phyloP scores from a whole-genome alignment of 176 grass and related monocot genomes.

The Phyllostachys edulis region DNA sequence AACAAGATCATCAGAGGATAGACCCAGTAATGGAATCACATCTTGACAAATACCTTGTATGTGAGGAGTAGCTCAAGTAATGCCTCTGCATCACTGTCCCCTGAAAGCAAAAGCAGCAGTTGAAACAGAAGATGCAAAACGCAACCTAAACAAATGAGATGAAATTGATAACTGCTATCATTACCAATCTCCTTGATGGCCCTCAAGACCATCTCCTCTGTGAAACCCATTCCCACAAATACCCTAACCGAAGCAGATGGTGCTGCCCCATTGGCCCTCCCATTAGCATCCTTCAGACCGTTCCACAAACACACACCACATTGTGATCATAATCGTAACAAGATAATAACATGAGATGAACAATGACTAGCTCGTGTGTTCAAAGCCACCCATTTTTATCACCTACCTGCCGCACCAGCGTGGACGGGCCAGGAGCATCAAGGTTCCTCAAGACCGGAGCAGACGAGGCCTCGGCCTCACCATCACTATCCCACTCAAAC shows the following conservation, averaged over 20 bases:
- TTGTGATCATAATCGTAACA: slow-evolving; percentile 20
- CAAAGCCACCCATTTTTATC: background rate
- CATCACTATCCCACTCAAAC: slow-evolving; percentile 42
- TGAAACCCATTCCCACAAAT: slow-evolving; percentile 63
- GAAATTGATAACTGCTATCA: slow-evolving; percentile 17
- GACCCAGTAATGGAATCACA: slow-evolving; percentile 15
- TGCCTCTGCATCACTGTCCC: slow-evolving; percentile 56
- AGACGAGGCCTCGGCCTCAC: slow-evolving; percentile 14
- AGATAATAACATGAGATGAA: slow-evolving; percentile 11
- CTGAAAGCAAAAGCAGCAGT: slow-evolving; percentile 40
- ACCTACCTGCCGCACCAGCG: slow-evolving; percentile 9
- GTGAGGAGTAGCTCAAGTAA: slow-evolving; percentile 79
- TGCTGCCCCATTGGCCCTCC: slow-evolving; percentile 6
- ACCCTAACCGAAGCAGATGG: slow-evolving; percentile 29
- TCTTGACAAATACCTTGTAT: slow-evolving; percentile 41
- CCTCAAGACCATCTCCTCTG: slow-evolving; percentile 43
- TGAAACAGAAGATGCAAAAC: slow-evolving; percentile 27
- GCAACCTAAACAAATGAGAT: slow-evolving; percentile 10
- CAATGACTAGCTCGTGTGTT: background rate
- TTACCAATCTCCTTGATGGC: slow-evolving; percentile 58
- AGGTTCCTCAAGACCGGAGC: background rate
- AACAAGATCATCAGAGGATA: slow-evolving; percentile 1
- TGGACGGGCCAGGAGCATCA: slow-evolving; percentile 23
- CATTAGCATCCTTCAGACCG: slow-evolving; percentile 39
- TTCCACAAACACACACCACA: slow-evolving; percentile 22